Base-by-base conservation (phyloP, 345 rosid genomes). In the Citrus cavaleriei region DNA sequence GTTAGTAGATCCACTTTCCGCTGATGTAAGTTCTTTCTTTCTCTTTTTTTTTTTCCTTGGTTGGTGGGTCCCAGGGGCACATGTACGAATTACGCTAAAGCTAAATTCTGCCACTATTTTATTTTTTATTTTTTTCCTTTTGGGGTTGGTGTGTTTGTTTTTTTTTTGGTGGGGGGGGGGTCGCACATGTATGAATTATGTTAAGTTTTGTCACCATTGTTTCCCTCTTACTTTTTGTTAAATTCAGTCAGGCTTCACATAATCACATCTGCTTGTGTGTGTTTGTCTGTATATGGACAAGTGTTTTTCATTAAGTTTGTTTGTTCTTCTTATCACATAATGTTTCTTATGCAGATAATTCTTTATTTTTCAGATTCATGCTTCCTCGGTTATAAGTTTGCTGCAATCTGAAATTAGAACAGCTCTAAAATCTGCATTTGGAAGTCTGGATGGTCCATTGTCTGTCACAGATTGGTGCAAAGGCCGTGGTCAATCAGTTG, bases 401-500 rank as follows among this genome's bases (percentile, higher is more conserved):
- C 93, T 94, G 76, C 97, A 96, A 55, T 90, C 98, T 78, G 99
- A 96, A 78, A 87, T 96, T 68, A 96, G 89, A 84, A 78, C 93
- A 66, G 97, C 97, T 81, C 84, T 96, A 86, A 96, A 92, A 81
- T 90, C 93, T 82, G 98, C 98, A 72, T 96, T 96, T 85, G 83
- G 86, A 74, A 86, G 65, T 84, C 86, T 93, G 84, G 98, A 94
- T 78, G 99, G 99, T 46, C 99, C 99, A 73, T 87, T 96, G 79
- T 85, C 91, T 69, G 91, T 93, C 74, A 89, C 86, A 55, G 98
- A 96, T 81, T 96, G 99, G 99, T 96, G 98, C 93, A 93, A 86
- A 87, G 98, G 98, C 83, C 93, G 90, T 14, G 80, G 88, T 84
- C 97, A 86, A 73, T 83, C 87, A 62, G 80, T 80, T 83, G 98